These are phyloP conservation scores for Kluyveromyces marxianus DNA, from an alignment of 1,139 yeast species.

Conservation along the genomic window DNA sequence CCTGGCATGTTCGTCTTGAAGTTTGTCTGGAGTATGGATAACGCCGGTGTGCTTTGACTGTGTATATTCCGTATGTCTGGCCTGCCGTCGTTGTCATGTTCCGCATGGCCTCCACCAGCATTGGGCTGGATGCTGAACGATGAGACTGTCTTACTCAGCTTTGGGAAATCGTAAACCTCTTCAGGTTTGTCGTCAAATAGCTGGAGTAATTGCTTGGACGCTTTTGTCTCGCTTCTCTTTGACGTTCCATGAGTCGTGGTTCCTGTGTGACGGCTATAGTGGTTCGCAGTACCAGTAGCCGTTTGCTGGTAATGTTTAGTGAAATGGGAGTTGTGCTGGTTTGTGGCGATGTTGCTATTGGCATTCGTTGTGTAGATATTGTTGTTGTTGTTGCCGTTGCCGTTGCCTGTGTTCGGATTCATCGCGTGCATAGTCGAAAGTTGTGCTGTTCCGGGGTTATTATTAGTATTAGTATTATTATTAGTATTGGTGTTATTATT, in stretches of 20 bases:
- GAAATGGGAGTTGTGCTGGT: slow-evolving; percentile 2
- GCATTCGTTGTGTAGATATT: slow-evolving; percentile 5
- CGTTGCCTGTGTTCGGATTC: too few species aligned
- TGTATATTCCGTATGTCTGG: slow-evolving; percentile 11
- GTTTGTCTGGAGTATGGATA: slow-evolving; percentile 27
- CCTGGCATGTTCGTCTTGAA: slow-evolving; percentile 17
- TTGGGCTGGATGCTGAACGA: slow-evolving; percentile 11
- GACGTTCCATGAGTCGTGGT: slow-evolving; percentile 14
- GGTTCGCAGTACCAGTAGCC: slow-evolving; percentile 12
- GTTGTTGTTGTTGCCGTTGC: slow-evolving; percentile 1
- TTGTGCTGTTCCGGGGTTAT: slow-evolving; percentile 7
- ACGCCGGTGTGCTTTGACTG: slow-evolving; percentile 25
- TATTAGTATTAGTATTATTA: too few species aligned
- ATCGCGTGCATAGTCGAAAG: slow-evolving; percentile 19
- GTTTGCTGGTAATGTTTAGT: slow-evolving; percentile 4
- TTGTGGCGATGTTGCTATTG: slow-evolving; percentile 1
- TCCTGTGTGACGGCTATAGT: slow-evolving; percentile 20
- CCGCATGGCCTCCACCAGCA: slow-evolving; percentile 2
- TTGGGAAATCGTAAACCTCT: slow-evolving; percentile 17
- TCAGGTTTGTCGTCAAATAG: slow-evolving; percentile 48
- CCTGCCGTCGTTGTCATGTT: slow-evolving; percentile 3
- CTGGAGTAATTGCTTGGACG: slow-evolving; percentile 67
- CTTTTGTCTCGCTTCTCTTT: slow-evolving; percentile 35
- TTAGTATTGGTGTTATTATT: too few species aligned
- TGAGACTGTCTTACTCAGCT: slow-evolving; percentile 15